A percentile compares a stretch with the other conserved stretches of the same genome.
Conservation (phyloP, 225 moss, liverwort and hornwort genomes). For the Physcomitrium patens region DNA sequence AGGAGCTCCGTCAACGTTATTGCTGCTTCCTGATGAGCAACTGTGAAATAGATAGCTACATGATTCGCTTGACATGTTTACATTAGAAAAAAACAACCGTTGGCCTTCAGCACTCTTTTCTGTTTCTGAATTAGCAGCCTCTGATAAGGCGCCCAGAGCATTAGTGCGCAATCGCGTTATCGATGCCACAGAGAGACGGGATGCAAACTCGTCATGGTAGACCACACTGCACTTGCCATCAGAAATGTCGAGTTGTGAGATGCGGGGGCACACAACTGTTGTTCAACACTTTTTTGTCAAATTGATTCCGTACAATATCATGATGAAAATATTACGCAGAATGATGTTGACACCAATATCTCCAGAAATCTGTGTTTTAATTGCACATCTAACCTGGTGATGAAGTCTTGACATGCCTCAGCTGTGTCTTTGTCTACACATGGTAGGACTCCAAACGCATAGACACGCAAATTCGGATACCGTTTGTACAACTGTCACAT, state of each 20-base stretch:
- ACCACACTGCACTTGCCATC: constrained; percentile 60
- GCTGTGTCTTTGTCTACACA: constrained; percentile 78
- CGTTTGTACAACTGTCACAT: constrained; percentile 67
- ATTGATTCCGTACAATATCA: not conserved
- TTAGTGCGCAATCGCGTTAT: constrained; percentile 76
- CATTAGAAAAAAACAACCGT: constrained; percentile 20
- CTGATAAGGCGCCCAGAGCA: constrained; percentile 57
- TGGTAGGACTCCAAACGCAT: constrained; percentile 79
- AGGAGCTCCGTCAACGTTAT: too few species aligned
- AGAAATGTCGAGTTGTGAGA: not conserved
- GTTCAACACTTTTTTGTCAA: not conserved
- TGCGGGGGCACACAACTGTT: not conserved
- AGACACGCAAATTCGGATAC: constrained; percentile 77
- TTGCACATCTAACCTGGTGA: constrained; percentile 59
- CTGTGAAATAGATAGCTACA: not conserved
- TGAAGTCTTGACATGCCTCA: constrained; percentile 76
- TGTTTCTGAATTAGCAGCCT: constrained; percentile 48
- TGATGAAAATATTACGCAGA: not conserved
- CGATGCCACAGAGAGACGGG: constrained; percentile 81
- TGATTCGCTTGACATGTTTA: constrained; percentile 26
- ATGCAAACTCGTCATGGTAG: constrained; percentile 87
- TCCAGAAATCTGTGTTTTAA: not conserved
- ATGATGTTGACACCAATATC: too few species aligned
- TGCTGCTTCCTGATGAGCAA: constrained; percentile 26
- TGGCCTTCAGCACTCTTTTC: constrained; percentile 34